A percentile compares a stretch with the other conserved stretches of the same genome.
Evolutionary conservation across 208 protist genomes (phyloP).

Genomic region (Acanthamoeba sp.): DNA sequence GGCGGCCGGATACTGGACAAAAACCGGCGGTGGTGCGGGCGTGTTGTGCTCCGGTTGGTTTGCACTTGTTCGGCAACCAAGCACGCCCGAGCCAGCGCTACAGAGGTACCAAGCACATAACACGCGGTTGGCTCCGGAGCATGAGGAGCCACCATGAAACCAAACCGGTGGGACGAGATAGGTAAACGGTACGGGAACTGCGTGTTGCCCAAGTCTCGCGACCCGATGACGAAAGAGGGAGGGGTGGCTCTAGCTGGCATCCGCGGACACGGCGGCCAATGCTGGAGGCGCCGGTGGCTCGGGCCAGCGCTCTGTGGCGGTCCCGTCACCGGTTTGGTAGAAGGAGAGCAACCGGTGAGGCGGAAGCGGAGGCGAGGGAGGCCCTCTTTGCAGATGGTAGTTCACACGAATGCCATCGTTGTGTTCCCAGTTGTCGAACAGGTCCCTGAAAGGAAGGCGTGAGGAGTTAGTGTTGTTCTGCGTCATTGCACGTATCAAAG

Average conservation of each 20-base stretch:
- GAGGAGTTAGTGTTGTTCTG: background rate
- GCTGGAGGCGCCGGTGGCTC: background rate
- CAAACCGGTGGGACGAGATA: no score
- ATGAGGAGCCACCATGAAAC: no score
- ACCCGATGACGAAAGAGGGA: background rate
- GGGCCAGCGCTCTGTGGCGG: background rate
- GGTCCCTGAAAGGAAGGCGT: background rate
- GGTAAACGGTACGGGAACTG: no score
- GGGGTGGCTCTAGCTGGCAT: background rate
- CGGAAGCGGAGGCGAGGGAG: conserved; percentile 5
- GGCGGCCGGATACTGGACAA: no score
- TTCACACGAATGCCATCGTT: conserved; percentile 21
- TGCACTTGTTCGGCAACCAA: background rate
- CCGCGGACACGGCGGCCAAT: background rate
- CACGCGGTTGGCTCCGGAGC: background rate
- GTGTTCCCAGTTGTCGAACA: conserved; percentile 54
- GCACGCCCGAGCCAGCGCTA: background rate
- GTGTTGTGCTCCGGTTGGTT: background rate
- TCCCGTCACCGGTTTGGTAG: background rate
- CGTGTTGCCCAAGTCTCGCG: no score
- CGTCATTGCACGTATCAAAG: background rate
- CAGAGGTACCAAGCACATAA: background rate
- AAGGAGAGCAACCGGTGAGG: background rate
- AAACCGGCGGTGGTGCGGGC: no score
- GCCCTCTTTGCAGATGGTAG: background rate